These are phyloP conservation scores for Alectoria sarmentosa DNA, from an alignment of 495 filamentous ascomycete species.

Conservation along the genomic window DNA sequence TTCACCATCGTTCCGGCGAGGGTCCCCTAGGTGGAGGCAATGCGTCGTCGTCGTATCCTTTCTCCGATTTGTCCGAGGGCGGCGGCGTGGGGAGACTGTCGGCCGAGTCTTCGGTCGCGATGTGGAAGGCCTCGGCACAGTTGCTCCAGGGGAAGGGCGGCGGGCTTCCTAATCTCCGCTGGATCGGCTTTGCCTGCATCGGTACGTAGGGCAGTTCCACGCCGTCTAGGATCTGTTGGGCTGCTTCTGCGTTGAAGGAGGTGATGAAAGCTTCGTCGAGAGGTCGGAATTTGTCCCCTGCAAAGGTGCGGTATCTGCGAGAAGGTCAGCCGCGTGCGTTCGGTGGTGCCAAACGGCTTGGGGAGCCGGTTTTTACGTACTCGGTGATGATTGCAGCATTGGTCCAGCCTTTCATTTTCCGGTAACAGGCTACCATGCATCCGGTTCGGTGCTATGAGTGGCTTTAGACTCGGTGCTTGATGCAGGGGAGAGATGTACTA, in stretches of 20 bases:
- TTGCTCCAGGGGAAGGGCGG: not conserved
- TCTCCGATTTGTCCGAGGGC: slow-evolving; percentile 10
- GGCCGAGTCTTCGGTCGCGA: not conserved
- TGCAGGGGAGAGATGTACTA: no score
- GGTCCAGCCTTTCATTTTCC: slow-evolving; percentile 57
- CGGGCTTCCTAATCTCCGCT: not conserved
- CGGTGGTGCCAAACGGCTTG: not conserved
- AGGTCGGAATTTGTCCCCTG: slow-evolving; percentile 53
- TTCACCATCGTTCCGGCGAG: slow-evolving; percentile 2
- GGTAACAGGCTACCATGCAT: slow-evolving; percentile 66
- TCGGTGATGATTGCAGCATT: slow-evolving; percentile 52
- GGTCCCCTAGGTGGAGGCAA: not conserved
- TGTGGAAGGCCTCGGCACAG: not conserved
- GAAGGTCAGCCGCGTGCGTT: not conserved
- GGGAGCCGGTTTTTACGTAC: slow-evolving; percentile 36
- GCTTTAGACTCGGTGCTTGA: slow-evolving; percentile 8
- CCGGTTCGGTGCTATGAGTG: slow-evolving; percentile 66
- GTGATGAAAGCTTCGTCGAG: slow-evolving; percentile 49
- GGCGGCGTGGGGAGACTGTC: slow-evolving; percentile 14
- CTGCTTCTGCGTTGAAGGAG: slow-evolving; percentile 28
- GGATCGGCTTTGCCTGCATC: not conserved
- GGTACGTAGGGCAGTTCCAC: not conserved
- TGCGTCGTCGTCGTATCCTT: slow-evolving; percentile 8
- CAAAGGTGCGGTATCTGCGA: slow-evolving; percentile 39
- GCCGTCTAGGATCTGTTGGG: slow-evolving; percentile 5